These are phyloP conservation scores for Poa annua DNA, from an alignment of 176 grass and related monocot genomes.

Conservation along the genomic window DNA sequence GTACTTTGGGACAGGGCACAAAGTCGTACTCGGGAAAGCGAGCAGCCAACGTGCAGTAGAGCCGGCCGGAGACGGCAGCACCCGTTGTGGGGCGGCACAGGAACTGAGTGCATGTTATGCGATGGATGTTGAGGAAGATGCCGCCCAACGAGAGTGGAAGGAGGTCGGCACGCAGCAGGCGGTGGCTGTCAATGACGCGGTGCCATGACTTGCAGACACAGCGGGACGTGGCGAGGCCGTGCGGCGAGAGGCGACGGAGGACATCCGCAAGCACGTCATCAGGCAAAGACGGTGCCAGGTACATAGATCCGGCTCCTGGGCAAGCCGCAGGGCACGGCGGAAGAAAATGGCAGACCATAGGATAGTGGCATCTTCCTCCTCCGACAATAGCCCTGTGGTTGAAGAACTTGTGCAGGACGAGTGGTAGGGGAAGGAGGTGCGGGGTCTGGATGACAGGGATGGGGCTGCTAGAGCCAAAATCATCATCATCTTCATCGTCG, in stretches of 20 bases:
- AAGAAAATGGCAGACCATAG: background rate
- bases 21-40: no score
- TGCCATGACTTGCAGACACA: slow-evolving; percentile 4
- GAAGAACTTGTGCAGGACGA: no score
- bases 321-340: background rate
- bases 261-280: background rate
- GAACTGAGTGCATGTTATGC: background rate
- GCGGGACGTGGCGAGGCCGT: background rate
- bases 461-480: background rate
- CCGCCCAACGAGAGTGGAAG: background rate
- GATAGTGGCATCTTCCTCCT: no score
- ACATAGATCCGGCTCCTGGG: background rate
- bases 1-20: background rate
- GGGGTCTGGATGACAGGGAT: background rate
- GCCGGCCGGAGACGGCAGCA: background rate
- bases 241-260: background rate
- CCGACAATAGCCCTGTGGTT: no score
- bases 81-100: background rate
- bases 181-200: background rate
- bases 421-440: background rate
- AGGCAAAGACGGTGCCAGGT: background rate
- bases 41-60: background rate
- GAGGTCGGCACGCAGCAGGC: background rate
- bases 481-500: slow-evolving; percentile 34
- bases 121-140: background rate